These are phyloP conservation scores for Phycomyces nitens DNA, from an alignment of 192 early-diverging fungal species.

Conservation along the genomic window DNA sequence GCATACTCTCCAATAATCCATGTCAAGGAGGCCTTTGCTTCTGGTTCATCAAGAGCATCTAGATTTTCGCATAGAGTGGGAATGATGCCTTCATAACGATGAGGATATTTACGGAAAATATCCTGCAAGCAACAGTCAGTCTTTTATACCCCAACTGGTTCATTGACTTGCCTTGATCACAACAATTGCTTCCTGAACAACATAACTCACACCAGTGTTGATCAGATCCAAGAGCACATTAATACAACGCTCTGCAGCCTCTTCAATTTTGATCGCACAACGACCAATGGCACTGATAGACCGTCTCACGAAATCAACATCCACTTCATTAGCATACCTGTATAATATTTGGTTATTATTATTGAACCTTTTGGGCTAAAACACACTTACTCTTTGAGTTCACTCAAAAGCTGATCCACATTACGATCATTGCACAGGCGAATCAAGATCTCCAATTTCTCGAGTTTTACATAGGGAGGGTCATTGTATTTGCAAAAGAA, in stretches of 20 bases:
- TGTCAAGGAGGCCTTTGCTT: slow-evolving; percentile 85
- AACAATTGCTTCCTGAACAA: slow-evolving; percentile 88
- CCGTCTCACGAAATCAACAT: slow-evolving; percentile 93
- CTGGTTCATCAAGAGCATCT: slow-evolving; percentile 86
- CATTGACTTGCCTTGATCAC: slow-evolving; percentile 72
- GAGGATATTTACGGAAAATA: slow-evolving; percentile 93
- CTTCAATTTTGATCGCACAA: slow-evolving; percentile 88
- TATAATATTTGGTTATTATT: too few relatives aligned
- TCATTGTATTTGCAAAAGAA: slow-evolving; percentile 99
- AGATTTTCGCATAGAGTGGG: slow-evolving; percentile 86
- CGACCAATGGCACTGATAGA: slow-evolving; percentile 87
- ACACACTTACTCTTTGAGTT: slow-evolving; percentile 89
- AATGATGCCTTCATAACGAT: slow-evolving; percentile 80
- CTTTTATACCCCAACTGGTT: background rate
- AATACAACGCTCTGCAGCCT: slow-evolving; percentile 81
- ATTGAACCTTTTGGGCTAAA: too few relatives aligned
- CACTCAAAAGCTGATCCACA: slow-evolving; percentile 86
- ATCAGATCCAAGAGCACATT: slow-evolving; percentile 88
- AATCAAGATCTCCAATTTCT: slow-evolving; percentile 94
- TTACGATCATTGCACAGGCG: slow-evolving; percentile 83
- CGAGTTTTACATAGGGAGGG: slow-evolving; percentile 94
- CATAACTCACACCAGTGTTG: slow-evolving; percentile 83
- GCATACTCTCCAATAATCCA: slow-evolving; percentile 98
- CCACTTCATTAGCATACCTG: slow-evolving; percentile 93
- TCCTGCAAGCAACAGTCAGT: slow-evolving; percentile 46